Conservation (phyloP, 495 filamentous ascomycete species). For the Annulohypoxylon maeteangense region DNA sequence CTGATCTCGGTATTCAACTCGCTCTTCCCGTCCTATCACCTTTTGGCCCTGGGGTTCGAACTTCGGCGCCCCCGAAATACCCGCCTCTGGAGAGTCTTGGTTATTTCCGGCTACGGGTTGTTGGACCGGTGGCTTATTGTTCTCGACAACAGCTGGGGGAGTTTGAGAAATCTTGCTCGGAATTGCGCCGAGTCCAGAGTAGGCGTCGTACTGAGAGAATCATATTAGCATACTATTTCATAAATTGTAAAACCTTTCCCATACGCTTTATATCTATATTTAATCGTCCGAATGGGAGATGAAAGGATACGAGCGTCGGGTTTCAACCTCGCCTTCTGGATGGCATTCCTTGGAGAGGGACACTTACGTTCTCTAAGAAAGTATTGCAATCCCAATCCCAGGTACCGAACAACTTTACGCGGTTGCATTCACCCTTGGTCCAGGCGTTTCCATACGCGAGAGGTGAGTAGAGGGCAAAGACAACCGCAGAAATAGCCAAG, state of each 20-base stretch:
- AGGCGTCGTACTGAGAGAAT: conserved; percentile 55
- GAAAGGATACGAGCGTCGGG: conserved; percentile 13
- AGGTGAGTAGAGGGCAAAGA: conserved; percentile 87
- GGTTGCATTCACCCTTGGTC: conserved; percentile 86
- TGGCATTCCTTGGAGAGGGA: conserved; percentile 48
- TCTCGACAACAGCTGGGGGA: conserved; percentile 39
- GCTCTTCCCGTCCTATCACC: conserved; percentile 77
- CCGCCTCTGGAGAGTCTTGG: conserved; percentile 41
- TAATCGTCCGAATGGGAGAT: conserved; percentile 21
- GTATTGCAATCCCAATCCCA: conserved; percentile 99
- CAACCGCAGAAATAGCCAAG: conserved; percentile 74
- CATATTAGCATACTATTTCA: conserved; percentile 35
- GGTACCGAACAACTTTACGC: conserved; percentile 83
- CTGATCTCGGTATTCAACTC: conserved; percentile 94
- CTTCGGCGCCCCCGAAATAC: conserved; percentile 57
- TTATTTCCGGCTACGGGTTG: conserved; percentile 35
- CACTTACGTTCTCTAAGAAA: conserved; percentile 87
- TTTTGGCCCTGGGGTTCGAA: conserved; percentile 58
- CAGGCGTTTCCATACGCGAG: conserved; percentile 93
- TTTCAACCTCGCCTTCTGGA: conserved; percentile 47
- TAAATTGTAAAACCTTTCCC: background rate
- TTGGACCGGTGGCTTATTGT: conserved; percentile 41
- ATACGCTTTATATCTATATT: conserved; percentile 12
- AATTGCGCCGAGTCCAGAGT: conserved; percentile 46
- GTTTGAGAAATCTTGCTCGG: conserved; percentile 50